These are phyloP conservation scores for Schizosaccharomyces osmophilus DNA, from an alignment of 805 yeast species.

Conservation along the genomic window DNA sequence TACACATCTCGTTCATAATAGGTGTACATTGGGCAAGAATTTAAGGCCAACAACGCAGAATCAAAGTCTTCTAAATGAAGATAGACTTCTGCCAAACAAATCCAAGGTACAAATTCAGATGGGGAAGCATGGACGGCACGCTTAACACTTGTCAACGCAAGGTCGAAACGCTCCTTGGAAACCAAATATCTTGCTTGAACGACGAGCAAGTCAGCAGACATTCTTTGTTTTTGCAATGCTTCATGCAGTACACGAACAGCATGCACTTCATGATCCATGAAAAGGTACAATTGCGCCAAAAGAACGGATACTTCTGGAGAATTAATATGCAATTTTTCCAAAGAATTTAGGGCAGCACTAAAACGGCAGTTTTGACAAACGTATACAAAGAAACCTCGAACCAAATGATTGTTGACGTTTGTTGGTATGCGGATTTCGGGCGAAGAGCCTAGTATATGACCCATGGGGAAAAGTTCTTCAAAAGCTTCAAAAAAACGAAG, in stretches of 20 bases:
- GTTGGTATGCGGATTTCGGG: constrained; percentile 50
- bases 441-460: constrained; percentile 32
- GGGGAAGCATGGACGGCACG: constrained; percentile 47
- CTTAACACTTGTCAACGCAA: constrained; percentile 35
- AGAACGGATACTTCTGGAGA: constrained; percentile 33
- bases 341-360: constrained; percentile 33
- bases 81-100: constrained; percentile 33
- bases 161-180: constrained; percentile 24
- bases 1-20: constrained; percentile 22
- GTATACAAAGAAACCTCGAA: constrained; percentile 45
- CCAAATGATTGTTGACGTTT: constrained; percentile 37
- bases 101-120: constrained; percentile 54
- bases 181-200: constrained; percentile 43
- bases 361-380: constrained; percentile 41
- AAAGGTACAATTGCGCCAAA: constrained; percentile 15
- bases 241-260: constrained; percentile 24
- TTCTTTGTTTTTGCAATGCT: constrained; percentile 20
- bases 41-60: constrained; percentile 38
- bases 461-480: constrained; percentile 29
- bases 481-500: constrained; percentile 36
- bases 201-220: constrained; percentile 32
- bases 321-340: constrained; percentile 24
- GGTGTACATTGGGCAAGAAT: constrained; percentile 49
- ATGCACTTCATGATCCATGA: constrained; percentile 20
- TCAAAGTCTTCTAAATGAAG: constrained; percentile 29